Percentiles rank a stretch among this genome's conserved stretches.
Conservation (phyloP, 2,329 filamentous ascomycete species). For the Aspergillus udagawae region DNA sequence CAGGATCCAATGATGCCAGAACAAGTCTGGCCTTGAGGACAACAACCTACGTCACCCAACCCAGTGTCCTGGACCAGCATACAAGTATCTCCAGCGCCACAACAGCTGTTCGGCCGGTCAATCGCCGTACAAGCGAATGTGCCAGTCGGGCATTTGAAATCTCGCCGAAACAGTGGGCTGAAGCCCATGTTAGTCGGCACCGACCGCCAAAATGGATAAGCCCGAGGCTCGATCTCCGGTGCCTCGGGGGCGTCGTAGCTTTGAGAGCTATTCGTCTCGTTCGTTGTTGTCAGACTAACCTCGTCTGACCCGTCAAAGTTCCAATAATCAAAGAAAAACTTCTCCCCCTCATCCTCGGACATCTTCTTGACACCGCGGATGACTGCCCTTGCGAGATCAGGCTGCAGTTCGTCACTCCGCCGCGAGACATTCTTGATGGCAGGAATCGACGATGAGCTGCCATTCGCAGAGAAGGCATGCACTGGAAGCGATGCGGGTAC, state of each 20-base stretch:
- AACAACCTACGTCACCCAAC: conserved; percentile 58
- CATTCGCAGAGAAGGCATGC: neutral
- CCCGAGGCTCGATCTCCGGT: conserved; percentile 11
- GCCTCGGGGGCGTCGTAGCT: neutral
- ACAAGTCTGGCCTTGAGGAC: conserved; percentile 52
- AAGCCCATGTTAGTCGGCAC: neutral
- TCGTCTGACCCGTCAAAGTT: conserved; percentile 24
- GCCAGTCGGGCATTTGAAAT: conserved; percentile 55
- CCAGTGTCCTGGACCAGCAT: conserved; percentile 51
- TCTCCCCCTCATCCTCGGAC: conserved; percentile 44
- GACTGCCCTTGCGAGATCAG: neutral
- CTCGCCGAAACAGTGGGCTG: conserved; percentile 28
- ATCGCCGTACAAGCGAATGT: conserved; percentile 54
- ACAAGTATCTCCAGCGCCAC: conserved; percentile 50
- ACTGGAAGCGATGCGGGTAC: neutral
- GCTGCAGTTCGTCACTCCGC: neutral
- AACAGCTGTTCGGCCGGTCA: conserved; percentile 56
- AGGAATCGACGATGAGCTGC: neutral
- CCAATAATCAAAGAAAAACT: conserved; percentile 48
- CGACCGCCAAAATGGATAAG: conserved; percentile 10
- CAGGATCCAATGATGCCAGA: conserved; percentile 50
- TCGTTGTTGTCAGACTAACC: conserved; percentile 3
- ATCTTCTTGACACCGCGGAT: conserved; percentile 40
- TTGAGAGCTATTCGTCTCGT: neutral
- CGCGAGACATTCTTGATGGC: neutral